Base-by-base conservation (phyloP, 2,329 filamentous ascomycete species). In the Aspergillus costaricaensis region DNA sequence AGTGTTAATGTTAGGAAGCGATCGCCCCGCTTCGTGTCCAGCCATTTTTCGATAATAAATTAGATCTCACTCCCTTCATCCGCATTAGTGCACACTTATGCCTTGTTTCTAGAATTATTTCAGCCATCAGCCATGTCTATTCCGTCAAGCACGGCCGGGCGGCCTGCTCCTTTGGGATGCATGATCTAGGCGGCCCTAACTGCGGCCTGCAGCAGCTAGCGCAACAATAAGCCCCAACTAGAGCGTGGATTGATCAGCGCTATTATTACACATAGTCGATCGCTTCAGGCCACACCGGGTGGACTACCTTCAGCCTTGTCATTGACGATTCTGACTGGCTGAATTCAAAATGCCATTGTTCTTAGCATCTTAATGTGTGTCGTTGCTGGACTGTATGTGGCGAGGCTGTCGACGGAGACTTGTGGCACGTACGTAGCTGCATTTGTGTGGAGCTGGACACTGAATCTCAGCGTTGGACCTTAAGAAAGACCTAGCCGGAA, bases 121-220 rank as follows among this genome's bases (percentile, higher is more conserved):
- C 21, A 23, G 21, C 44, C 6, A 30, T 23, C 44, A 15, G 21
- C 44, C 6, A 30, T 49, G 23, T n/a, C 47, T 25, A n/a, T 25
- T 27, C 17, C n/a, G n/a, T 8, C 25, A 32, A 50, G 23, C 47
- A 19, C 27, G 10, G 25, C 25, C 47, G 47, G 47, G 47, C 23
- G n/a, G 30, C 30, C 47, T 50, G 47, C 27, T 50, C 25, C 47
- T 30, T 5, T 12, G 47, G 47, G 25, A 50, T 50, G 44, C 44
- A 49, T 27, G 23, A 27, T 30, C 15, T 27, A 49, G 44, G n/a
- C 27, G 25, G 47, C 47, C 23, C 47, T 27, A 49, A 17, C 23
- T 25, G 30, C 47, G 47, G 47, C 47, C 47, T 49, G 47, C 47
- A 49, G 23, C 7, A n/a, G 47, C 47, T 50, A 50, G 47, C 47